Percentiles rank a stretch among this genome's conserved stretches.
These are phyloP conservation scores for Vachellia pachyceras DNA, from an alignment of 306 rosid species.

Conservation along the genomic window DNA sequence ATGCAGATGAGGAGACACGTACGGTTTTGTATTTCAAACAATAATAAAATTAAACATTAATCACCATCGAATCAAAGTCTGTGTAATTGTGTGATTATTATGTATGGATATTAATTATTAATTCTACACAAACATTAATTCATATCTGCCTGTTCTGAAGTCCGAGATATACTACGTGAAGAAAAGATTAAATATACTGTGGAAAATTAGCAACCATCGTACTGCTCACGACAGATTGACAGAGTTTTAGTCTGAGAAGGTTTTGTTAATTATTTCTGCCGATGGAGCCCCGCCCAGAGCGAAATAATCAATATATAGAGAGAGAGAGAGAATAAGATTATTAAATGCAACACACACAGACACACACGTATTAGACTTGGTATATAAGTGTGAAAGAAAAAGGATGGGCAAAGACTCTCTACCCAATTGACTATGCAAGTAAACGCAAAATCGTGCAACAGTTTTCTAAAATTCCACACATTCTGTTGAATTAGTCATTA, in stretches of 20 bases:
- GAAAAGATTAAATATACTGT: background rate
- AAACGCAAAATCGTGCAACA: background rate
- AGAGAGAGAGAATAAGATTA: too few species aligned
- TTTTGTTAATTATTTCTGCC: background rate
- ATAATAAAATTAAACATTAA: background rate
- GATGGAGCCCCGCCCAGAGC: too few species aligned
- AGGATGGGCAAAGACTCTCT: background rate
- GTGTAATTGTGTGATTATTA: background rate
- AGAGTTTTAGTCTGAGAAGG: background rate
- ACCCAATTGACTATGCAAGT: background rate
- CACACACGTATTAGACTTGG: too few species aligned
- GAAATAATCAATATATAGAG: too few species aligned
- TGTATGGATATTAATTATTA: constrained; percentile 16
- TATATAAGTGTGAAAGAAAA: too few species aligned
- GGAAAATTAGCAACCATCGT: background rate
- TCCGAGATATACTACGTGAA: background rate
- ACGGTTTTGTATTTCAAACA: constrained; percentile 13
- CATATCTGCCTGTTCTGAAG: constrained; percentile 15
- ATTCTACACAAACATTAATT: constrained; percentile 36
- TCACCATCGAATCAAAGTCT: constrained; percentile 21
- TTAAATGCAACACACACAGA: too few species aligned
- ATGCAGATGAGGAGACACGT: constrained; percentile 39
- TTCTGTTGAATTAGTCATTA: too few species aligned
- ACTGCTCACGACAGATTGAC: background rate
- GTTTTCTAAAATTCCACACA: background rate